Evolutionary conservation across 345 rosid species (phyloP), one percentile per base, ranked within the genome.

Genomic region (Citrus mangshanensis): DNA sequence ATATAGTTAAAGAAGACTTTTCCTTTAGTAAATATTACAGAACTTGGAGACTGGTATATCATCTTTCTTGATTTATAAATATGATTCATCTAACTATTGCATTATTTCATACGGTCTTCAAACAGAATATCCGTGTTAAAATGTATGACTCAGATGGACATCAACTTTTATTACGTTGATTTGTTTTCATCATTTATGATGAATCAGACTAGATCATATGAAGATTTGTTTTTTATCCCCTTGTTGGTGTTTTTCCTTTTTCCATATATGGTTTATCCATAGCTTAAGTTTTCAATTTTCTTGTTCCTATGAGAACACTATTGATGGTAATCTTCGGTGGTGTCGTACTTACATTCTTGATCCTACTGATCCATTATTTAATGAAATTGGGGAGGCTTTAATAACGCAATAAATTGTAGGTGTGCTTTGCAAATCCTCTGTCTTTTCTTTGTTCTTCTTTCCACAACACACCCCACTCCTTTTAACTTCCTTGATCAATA

Each of bases 271-370:
- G 73, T 75, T 14, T 38, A 59, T 38, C 61, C 27, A 51, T 40
- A 38, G 7, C 18, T 21, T 69, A 22, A 37, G 18, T 74, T 54
- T 66, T 68, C 68, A 32, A 55, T 78, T 63, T 71, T 40, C 64
- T 75, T 79, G 38, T 73, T 82, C 70, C 58, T 70, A n/a, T 32
- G 91, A 95, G 99, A 95, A 93, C 85, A 93, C 99, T 21, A 97
- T 95, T 81, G 90, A 92, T 84, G 87, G 90, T 78, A 84, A 92
- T 85, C 78, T 89, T 72, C 95, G 83, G 61, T 95, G 99, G 99
- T 95, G 99, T 76, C 93, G 97, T 80, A 93, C 99, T 38, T 95
- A 87, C 88, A 98, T 95, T 81, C 92, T 95, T 56, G 82, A 87
- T 82, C 99, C 99, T 76, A 88, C 93, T 63, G 97, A 95, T 82